Evolutionary conservation across 345 rosid species (phyloP).

Genomic region (Trapa incisa): DNA sequence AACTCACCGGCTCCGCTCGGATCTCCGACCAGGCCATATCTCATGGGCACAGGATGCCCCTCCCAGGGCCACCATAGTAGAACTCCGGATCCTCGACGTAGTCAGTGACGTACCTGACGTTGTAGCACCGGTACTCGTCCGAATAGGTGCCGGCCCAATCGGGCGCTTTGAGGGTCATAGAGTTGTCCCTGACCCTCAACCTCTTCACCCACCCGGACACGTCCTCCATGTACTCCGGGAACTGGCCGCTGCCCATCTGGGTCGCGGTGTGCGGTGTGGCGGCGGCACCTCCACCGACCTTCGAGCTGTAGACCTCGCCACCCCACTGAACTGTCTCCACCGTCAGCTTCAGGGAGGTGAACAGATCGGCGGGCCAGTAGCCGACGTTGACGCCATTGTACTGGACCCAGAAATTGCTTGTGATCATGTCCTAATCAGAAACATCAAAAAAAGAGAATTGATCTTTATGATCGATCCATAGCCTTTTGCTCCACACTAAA

Average conservation of each 20-base stretch:
- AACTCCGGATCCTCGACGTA: conserved; percentile 46
- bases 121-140: conserved; percentile 38
- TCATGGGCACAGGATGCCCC: conserved; percentile 30
- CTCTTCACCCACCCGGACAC: conserved; percentile 28
- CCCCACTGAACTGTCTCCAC: conserved; percentile 45
- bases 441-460: too few relatives aligned
- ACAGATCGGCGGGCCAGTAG: conserved; percentile 38
- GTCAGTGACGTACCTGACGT: conserved; percentile 17
- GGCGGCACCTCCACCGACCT: conserved; percentile 12
- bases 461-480: too few relatives aligned
- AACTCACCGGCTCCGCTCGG: neutral
- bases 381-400: conserved; percentile 41
- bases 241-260: conserved; percentile 41
- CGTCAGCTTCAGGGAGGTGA: conserved; percentile 15
- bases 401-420: conserved; percentile 45
- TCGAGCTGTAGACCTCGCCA: conserved; percentile 47
- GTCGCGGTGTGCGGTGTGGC: conserved; percentile 36
- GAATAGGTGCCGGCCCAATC: conserved; percentile 21
- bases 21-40: neutral
- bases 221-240: conserved; percentile 17
- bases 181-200: conserved; percentile 31
- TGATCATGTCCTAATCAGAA: conserved; percentile 22
- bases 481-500: too few relatives aligned
- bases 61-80: conserved; percentile 45
- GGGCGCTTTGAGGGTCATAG: conserved; percentile 26